Evolutionary conservation across 164 flowering plant genomes (phyloP), one percentile per base, ranked within the genome.

Genomic region (Macadamia tetraphylla): DNA sequence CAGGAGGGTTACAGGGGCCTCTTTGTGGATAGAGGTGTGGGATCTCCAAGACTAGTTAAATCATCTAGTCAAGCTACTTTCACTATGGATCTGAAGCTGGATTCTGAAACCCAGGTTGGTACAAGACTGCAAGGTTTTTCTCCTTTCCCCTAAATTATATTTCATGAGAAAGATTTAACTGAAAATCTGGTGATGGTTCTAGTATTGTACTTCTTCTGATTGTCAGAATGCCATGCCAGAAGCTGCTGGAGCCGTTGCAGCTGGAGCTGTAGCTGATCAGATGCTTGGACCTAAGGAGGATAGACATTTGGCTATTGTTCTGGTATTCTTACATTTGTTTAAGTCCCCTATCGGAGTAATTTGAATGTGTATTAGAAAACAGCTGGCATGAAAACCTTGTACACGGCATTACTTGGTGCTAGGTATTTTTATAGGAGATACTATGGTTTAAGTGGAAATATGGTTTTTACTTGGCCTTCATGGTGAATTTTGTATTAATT

Each of bases 171-270:
- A 23, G 40, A 35, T 35, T 2, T 35, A 35, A 35, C 5, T 35
- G 40, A 35, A 35, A 35, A 5, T 35, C 18, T 8, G 1, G 14
- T 69, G 32, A 51, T 78, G 67, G 40, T 62, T 66, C 75, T 79
- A 60, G 68, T 62, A 42, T 57, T 42, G 62, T 3, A 23, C 46
- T 12, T 8, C 29, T 67, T 35, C 67, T 66, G 44, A 76, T 75
- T 74, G 65, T 60, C 77, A 87, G 98, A 87, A 81, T 80, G 80
- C 86, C 69, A 92, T 95, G 86, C 99, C 99, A 66, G 98, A 94
- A 53, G 99, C 99, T 74, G 90, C 98, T 74, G 99, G 99, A 81
- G 99, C 99, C 77, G 98, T 92, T 81, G 96, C 98, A 59, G 99
- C 99, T 30, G 98, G 90, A 57, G 99, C 98, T 70, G 85, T 95